These are phyloP conservation scores for Gaeumannomyces tritici DNA, from an alignment of 2,329 filamentous ascomycete species.

Conservation along the genomic window DNA sequence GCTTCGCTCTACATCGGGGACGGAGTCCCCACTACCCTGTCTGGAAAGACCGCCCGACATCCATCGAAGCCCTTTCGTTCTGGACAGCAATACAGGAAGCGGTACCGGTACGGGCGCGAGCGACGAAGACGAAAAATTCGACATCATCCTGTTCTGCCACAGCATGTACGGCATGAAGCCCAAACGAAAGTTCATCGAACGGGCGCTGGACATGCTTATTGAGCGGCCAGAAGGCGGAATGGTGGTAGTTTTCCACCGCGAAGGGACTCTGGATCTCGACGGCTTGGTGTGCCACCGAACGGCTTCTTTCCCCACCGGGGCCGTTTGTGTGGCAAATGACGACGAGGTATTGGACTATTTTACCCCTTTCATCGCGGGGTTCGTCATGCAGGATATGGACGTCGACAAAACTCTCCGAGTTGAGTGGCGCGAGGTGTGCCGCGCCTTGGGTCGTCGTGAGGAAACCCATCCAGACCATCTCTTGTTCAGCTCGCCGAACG, in stretches of 20 bases:
- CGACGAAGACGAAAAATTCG: constrained; percentile 28
- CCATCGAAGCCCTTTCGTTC: constrained; percentile 25
- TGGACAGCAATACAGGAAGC: constrained; percentile 12
- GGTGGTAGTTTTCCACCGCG: constrained; percentile 47
- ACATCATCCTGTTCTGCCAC: constrained; percentile 52
- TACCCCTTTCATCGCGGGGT: constrained; percentile 41
- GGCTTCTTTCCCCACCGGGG: constrained; percentile 34
- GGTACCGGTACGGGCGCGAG: constrained; percentile 9
- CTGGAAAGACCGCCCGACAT: constrained; percentile 29
- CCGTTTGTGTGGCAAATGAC: constrained; percentile 30
- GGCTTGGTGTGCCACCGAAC: constrained; percentile 37
- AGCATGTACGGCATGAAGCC: constrained; percentile 52
- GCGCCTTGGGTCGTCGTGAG: constrained; percentile 29
- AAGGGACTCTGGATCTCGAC: constrained; percentile 29
- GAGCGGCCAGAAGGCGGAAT: constrained; percentile 21
- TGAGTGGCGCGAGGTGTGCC: constrained; percentile 44
- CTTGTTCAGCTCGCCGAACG: constrained; percentile 35
- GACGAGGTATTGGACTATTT: constrained; percentile 39
- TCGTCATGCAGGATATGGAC: constrained; percentile 15
- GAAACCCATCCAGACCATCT: constrained; percentile 26
- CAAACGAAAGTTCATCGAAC: constrained; percentile 33
- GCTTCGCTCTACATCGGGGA: constrained; percentile 20
- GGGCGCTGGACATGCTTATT: constrained; percentile 37
- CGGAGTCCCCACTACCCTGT: constrained; percentile 26
- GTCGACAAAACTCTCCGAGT: constrained; percentile 19